Base-by-base conservation (phyloP, 306 rosid species). In the Geum urbanum region DNA sequence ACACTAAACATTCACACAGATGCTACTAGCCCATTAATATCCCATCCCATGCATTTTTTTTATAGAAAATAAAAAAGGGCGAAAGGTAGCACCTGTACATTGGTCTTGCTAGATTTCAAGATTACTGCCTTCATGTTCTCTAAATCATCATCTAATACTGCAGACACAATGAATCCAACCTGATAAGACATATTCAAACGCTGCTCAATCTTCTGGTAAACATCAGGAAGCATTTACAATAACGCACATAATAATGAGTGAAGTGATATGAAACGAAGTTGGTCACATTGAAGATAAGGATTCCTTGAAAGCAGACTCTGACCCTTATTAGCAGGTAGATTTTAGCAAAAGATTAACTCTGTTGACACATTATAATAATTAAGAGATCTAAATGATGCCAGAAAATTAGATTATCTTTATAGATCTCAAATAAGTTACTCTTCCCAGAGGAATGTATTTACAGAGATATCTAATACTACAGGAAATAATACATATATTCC, bases 91-190 rank as follows among this genome's bases (percentile, higher is more conserved):
- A 84, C 98, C 98, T 92, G 89, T 83, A 84, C 84, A 3, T 79
- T 63, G 6, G 15, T 77, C 75, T 76, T 80, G 69, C 61, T 71
- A 53, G 82, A 76, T 67, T 77, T 80, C 84, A 69, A 51, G 76
- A 83, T 43, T 41, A 68, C 67, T 67, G 70, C 87, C 83, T 77
- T 81, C 80, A 86, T 41, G 71, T 68, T 80, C 72, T 80, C 83
- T 69, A 65, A 35, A 69, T 86, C 88, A 79, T 84, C 72, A 68
- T 83, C 87, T 55, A 69, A 78, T 62, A 78, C 55, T 73, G 87
- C 84, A 20, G 88, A 49, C 63, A 89, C 67, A 71, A 83, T 69
- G 78, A 88, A 89, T 74, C 95, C 98, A n/a, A 89, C 86, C 98
- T 89, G 87, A 63, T 41, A 76, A 72, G 74, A 15, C 60, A 76